A percentile compares a stretch with the other conserved stretches of the same genome.
These are phyloP conservation scores for Chrysosphaeria jannelii DNA, from an alignment of 2,329 filamentous ascomycete genomes.

Conservation along the genomic window DNA sequence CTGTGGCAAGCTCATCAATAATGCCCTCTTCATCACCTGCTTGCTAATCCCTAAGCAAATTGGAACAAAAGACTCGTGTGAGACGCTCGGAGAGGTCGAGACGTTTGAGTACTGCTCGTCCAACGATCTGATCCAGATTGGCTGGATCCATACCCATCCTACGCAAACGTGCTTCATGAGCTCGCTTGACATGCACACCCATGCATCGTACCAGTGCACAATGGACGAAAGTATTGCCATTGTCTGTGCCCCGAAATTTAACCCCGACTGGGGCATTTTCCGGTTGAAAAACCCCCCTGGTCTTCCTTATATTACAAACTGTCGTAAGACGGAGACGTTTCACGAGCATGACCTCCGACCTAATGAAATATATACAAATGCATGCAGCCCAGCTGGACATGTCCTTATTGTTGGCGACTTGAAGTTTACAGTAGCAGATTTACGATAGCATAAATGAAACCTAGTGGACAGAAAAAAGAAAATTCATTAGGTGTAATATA, in stretches of 20 bases:
- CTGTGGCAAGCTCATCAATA: slow-evolving; percentile 70
- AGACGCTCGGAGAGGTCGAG: slow-evolving; percentile 61
- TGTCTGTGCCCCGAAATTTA: slow-evolving; percentile 66
- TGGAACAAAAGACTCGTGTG: slow-evolving; percentile 75
- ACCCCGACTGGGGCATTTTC: slow-evolving; percentile 64
- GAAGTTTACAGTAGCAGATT: slow-evolving; percentile 25
- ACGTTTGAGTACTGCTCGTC: slow-evolving; percentile 73
- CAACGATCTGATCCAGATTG: slow-evolving; percentile 58
- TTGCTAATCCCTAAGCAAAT: slow-evolving; percentile 78
- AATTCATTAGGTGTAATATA: too few species aligned
- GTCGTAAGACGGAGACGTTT: slow-evolving; percentile 51
- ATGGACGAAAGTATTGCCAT: slow-evolving; percentile 89
- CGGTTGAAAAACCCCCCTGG: slow-evolving; percentile 81
- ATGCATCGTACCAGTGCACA: slow-evolving; percentile 86
- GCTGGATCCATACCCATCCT: slow-evolving; percentile 96
- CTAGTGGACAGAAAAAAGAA: not conserved
- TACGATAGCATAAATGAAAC: slow-evolving; percentile 9
- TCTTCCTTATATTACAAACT: slow-evolving; percentile 55
- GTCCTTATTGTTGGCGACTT: slow-evolving; percentile 37
- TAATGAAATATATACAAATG: slow-evolving; percentile 49
- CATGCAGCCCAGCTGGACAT: slow-evolving; percentile 32
- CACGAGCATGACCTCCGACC: slow-evolving; percentile 30
- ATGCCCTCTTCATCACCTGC: slow-evolving; percentile 70
- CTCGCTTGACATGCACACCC: slow-evolving; percentile 75
- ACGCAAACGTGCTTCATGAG: slow-evolving; percentile 97